A percentile compares a stretch with the other conserved stretches of the same genome.
These are phyloP conservation scores for Symbiodinium natans DNA, from an alignment of 73 alveolate genomes.

Conservation along the genomic window DNA sequence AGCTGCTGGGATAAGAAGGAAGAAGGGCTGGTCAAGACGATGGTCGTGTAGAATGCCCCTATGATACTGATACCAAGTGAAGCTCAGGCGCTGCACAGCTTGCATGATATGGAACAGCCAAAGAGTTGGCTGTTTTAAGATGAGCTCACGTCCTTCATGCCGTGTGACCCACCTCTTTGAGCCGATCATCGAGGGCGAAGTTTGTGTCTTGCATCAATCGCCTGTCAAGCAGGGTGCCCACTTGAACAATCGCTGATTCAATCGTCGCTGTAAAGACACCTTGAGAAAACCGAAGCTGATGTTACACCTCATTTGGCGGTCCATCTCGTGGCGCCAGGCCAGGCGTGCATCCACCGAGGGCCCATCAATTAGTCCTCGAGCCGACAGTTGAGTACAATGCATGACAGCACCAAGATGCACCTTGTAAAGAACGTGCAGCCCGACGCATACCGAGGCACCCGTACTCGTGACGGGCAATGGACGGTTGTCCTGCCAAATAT, in stretches of 20 bases:
- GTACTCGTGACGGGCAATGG: conserved; percentile 94
- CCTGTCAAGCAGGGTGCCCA: neutral
- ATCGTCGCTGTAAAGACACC: too few species aligned
- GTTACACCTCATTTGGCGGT: conserved; percentile 22
- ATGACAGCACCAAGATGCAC: too few species aligned
- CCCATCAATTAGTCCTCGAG: conserved; percentile 51
- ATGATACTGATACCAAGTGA: too few species aligned
- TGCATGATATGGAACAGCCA: too few species aligned
- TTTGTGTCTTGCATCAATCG: conserved; percentile 42
- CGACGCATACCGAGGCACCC: conserved; percentile 23
- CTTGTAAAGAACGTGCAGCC: too few species aligned
- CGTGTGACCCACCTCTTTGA: conserved; percentile 81
- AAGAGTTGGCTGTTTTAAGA: too few species aligned
- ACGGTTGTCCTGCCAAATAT: conserved; percentile 72
- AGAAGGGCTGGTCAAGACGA: too few species aligned
- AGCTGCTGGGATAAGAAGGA: too few species aligned
- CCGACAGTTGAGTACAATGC: too few species aligned
- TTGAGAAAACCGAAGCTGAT: neutral
- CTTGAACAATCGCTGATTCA: neutral
- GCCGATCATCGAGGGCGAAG: conserved; percentile 79
- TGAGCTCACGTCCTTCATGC: too few species aligned
- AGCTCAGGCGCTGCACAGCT: too few species aligned
- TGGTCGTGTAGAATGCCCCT: too few species aligned
- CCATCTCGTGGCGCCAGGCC: conserved; percentile 93
- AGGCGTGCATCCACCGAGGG: conserved; percentile 94